Evolutionary conservation across 768 basidiomycete species (phyloP), one percentile per base, ranked within the genome.

Genomic region (Lentinula detonsa): DNA sequence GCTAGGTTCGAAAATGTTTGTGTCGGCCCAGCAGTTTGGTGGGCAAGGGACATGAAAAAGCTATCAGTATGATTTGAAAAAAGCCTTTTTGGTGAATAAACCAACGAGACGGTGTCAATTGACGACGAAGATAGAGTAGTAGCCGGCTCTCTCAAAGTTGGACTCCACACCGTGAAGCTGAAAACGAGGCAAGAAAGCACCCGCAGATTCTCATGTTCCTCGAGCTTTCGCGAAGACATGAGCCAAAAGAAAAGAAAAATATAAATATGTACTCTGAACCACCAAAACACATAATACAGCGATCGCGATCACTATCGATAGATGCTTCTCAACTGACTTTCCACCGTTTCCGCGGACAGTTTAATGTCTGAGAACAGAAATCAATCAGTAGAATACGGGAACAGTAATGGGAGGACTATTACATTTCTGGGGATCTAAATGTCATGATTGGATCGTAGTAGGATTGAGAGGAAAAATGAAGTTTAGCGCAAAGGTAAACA

Each of bases 281-380:
- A n/a, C 16, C 46, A 48, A 13, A 21, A n/a, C 21, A 48, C 46
- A 48, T 18, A 48, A n/a, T 48, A 48, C 46, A 48, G 18, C 18
- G 46, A 23, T 48, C 16, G 21, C 49, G 5, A 50, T 33, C 31
- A 50, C 53, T 45, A 59, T n/a, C 57, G 57, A 71, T 86, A 92
- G 58, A 91, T 84, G 37, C 76, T 79, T 65, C 84, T 80, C 61
- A 91, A 82, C 65, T 88, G 84, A 6, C 74, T 71, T 66, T 92
- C 90, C 21, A 93, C 88, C 52, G 87, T 87, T 33, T 91, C 89
- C 0, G 85, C 74, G 0, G 87, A 82, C 72, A 87, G 74, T 70
- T 90, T 93, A 75, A 93, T 91, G 74, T 93, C 90, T 92, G 64
- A 40, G 64, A 39, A 62, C n/a, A 55, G 58, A 51, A 64, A 49